phyloP scores from a whole-genome alignment of 1,139 yeast genomes.

The Nakaseomyces uthaithaninus region DNA sequence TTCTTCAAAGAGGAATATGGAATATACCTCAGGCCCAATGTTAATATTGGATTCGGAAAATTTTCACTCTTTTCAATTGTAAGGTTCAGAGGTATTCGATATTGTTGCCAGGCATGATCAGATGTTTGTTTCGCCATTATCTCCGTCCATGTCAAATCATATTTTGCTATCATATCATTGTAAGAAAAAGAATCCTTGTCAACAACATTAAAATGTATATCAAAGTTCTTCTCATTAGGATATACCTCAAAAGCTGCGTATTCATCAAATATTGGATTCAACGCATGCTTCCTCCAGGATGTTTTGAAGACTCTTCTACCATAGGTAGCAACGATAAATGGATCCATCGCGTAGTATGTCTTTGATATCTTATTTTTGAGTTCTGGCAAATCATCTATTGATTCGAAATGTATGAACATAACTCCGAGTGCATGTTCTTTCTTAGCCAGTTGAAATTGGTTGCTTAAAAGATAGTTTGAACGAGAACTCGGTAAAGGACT shows the following conservation, averaged over 20 bases:
- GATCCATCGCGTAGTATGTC: constrained; percentile 83
- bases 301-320: constrained; percentile 86
- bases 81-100: constrained; percentile 34
- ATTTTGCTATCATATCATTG: constrained; percentile 73
- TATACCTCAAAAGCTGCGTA: constrained; percentile 70
- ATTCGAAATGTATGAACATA: constrained; percentile 62
- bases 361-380: constrained; percentile 53
- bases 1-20: constrained; percentile 59
- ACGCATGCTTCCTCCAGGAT: constrained; percentile 73
- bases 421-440: constrained; percentile 46
- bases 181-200: constrained; percentile 79
- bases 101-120: constrained; percentile 14
- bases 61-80: constrained; percentile 27
- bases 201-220: constrained; percentile 61
- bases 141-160: constrained; percentile 46
- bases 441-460: constrained; percentile 25
- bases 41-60: constrained; percentile 46
- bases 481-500: constrained; percentile 8
- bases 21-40: constrained; percentile 56
- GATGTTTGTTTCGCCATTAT: constrained; percentile 31
- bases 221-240: constrained; percentile 55
- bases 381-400: constrained; percentile 67
- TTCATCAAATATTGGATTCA: constrained; percentile 79
- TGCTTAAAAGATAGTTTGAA: constrained; percentile 10
- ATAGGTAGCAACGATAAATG: constrained; percentile 85